A percentile compares a stretch with the other conserved stretches of the same genome.
Conservation (phyloP, 164 flowering plant genomes). For the Malania oleifera region DNA sequence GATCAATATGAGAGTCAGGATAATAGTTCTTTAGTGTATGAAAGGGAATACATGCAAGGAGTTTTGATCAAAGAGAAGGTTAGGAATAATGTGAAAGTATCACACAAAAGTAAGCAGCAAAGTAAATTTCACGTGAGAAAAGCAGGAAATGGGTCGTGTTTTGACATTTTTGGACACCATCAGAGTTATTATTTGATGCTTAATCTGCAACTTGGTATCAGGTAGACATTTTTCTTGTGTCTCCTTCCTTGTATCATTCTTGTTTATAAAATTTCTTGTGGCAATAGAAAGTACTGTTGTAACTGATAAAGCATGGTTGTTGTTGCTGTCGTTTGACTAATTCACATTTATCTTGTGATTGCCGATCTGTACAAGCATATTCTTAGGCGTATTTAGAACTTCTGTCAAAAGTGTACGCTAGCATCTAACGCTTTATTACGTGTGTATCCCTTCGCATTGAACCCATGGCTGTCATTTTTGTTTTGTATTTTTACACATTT, state of each 20-base stretch:
- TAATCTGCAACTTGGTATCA: slow-evolving; percentile 92
- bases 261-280: not conserved
- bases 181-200: slow-evolving; percentile 75
- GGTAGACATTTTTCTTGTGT: slow-evolving; percentile 36
- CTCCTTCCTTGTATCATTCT: not conserved
- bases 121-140: slow-evolving; percentile 35
- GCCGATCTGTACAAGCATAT: no score
- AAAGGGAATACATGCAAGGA: slow-evolving; percentile 94
- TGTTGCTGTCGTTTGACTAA: no score
- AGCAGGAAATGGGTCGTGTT: slow-evolving; percentile 36
- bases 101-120: slow-evolving; percentile 31
- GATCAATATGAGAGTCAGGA: slow-evolving; percentile 32
- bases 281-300: not conserved
- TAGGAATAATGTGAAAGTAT: slow-evolving; percentile 21
- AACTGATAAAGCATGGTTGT: not conserved
- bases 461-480: no score
- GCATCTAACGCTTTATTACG: not conserved
- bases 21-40: slow-evolving; percentile 37
- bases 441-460: not conserved
- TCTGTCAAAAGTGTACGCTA: no score
- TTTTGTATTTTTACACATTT: no score
- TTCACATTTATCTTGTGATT: no score
- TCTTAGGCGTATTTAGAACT: no score
- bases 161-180: slow-evolving; percentile 43
- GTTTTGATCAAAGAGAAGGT: slow-evolving; percentile 59